Conservation (phyloP, 768 basidiomycete species). For the Suillus subalutaceus region DNA sequence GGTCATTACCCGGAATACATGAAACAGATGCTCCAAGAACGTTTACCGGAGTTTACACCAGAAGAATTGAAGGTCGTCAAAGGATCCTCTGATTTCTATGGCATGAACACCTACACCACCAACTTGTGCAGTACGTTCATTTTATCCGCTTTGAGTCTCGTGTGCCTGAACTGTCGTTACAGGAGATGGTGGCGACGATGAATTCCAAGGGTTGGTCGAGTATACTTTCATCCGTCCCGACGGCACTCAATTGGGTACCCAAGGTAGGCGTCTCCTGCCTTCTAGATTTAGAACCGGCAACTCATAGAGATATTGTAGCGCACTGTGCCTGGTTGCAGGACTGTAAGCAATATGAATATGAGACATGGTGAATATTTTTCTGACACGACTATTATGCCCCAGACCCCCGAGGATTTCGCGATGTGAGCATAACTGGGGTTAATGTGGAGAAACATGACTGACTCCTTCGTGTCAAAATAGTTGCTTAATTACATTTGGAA, state of each 20-base stretch:
- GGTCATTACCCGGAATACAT: constrained; percentile 68
- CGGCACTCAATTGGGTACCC: constrained; percentile 63
- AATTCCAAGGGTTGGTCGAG: constrained; percentile 63
- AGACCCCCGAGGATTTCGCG: constrained; percentile 72
- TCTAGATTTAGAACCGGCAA: background rate
- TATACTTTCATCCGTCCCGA: constrained; percentile 67
- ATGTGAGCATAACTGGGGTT: constrained; percentile 32
- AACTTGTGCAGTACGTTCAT: constrained; percentile 55
- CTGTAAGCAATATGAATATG: constrained; percentile 41
- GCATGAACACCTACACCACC: constrained; percentile 74
- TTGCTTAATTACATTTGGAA: constrained; percentile 74
- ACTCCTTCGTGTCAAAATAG: constrained; percentile 25
- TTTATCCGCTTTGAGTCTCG: background rate
- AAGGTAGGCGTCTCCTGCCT: constrained; percentile 43
- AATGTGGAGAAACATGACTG: background rate
- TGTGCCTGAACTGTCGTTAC: constrained; percentile 3
- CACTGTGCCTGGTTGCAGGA: constrained; percentile 71
- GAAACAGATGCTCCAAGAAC: constrained; percentile 55
- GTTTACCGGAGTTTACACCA: constrained; percentile 59
- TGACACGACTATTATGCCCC: constrained; percentile 5
- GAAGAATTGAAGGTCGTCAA: constrained; percentile 61
- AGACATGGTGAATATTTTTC: background rate
- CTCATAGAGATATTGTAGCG: constrained; percentile 36
- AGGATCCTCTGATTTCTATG: constrained; percentile 72
- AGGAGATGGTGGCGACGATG: constrained; percentile 64